Conservation (phyloP, 129 eudicot genomes). For the Flaveria bidentis region DNA sequence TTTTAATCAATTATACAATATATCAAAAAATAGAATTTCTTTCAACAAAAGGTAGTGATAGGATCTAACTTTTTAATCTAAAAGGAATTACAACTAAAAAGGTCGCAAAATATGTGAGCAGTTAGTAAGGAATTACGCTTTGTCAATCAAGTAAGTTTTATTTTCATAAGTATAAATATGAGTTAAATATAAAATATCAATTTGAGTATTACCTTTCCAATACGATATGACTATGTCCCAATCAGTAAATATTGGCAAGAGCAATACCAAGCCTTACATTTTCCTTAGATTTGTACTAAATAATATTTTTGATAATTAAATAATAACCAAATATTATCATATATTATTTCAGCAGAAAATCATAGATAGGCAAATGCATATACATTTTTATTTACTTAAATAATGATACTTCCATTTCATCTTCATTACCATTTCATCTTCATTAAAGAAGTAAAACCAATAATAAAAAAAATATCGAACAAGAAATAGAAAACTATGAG, state of each 20-base stretch:
- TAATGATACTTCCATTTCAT: not conserved
- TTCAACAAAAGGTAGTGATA: too few relatives aligned
- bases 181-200: too few relatives aligned
- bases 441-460: not conserved
- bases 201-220: not conserved
- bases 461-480: not conserved
- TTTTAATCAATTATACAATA: too few relatives aligned
- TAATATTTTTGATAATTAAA: not conserved
- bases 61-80: too few relatives aligned
- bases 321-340: not conserved
- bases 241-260: not conserved
- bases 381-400: not conserved
- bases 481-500: slow-evolving; percentile 13
- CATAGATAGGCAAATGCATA: not conserved
- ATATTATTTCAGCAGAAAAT: not conserved
- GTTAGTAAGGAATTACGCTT: too few relatives aligned
- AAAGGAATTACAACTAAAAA: too few relatives aligned
- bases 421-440: too few relatives aligned
- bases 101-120: too few relatives aligned
- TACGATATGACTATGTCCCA: not conserved
- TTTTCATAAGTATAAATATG: too few relatives aligned
- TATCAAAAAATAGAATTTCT: too few relatives aligned
- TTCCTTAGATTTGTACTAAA: not conserved
- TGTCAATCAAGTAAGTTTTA: too few relatives aligned
- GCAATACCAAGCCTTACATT: not conserved